Evolutionary conservation across 2,329 filamentous ascomycete genomes (phyloP).

Genomic region (Colletotrichum sidae): DNA sequence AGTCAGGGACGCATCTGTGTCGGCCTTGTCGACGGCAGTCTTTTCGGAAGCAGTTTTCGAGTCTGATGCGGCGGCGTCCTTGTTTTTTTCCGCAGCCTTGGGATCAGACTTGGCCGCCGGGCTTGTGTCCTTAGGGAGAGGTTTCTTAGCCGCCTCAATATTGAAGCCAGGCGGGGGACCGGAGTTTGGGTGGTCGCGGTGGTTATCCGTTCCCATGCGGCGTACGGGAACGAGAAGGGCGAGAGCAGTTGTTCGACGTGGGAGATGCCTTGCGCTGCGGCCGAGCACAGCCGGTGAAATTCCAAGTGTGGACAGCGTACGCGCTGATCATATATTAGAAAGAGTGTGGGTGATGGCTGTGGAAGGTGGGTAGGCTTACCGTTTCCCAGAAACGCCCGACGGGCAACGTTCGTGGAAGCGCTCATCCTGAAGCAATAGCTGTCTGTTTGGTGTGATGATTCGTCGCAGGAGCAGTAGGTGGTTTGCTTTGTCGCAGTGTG

Average conservation of each 20-base stretch:
- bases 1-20: slow-evolving; percentile 60
- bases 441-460: too few relatives aligned
- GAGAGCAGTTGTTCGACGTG: slow-evolving; percentile 60
- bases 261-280: slow-evolving; percentile 59
- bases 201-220: slow-evolving; percentile 66
- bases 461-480: too few relatives aligned
- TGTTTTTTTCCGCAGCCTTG: slow-evolving; percentile 45
- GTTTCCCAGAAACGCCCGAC: slow-evolving; percentile 63
- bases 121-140: slow-evolving; percentile 69
- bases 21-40: slow-evolving; percentile 47
- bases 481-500: too few relatives aligned
- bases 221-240: slow-evolving; percentile 69
- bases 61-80: slow-evolving; percentile 29
- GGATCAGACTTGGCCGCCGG: slow-evolving; percentile 50
- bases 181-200: slow-evolving; percentile 63
- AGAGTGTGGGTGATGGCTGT: slow-evolving; percentile 18
- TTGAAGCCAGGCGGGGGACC: slow-evolving; percentile 92
- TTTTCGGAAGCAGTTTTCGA: slow-evolving; percentile 46
- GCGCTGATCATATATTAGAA: slow-evolving; percentile 52
- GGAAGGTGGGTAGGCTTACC: slow-evolving; percentile 50
- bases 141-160: slow-evolving; percentile 88
- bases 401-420: slow-evolving; percentile 67
- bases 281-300: slow-evolving; percentile 59
- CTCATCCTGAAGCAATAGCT: slow-evolving; percentile 55
- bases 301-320: slow-evolving; percentile 59